These are phyloP conservation scores for Funneliformis mosseae DNA, from an alignment of 192 early-diverging fungal genomes.

Conservation along the genomic window DNA sequence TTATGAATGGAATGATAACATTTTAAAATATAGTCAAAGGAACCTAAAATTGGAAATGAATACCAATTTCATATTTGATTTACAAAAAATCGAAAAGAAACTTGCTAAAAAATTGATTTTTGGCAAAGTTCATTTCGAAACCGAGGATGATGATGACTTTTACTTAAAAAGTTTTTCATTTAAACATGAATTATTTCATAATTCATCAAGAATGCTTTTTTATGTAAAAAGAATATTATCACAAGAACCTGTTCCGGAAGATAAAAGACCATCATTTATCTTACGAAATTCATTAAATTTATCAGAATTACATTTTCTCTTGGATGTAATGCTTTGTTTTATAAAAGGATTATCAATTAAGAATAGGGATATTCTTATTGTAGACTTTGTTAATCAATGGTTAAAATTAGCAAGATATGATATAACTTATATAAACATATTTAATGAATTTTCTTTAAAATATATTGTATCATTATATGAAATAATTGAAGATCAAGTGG, in stretches of 20 bases:
- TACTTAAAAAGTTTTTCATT: not conserved
- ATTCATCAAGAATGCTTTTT: not conserved
- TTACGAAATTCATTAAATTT: not conserved
- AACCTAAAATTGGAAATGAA: not conserved
- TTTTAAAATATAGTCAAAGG: too few species aligned
- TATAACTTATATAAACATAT: not conserved
- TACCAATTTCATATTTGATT: not conserved
- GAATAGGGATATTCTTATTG: not conserved
- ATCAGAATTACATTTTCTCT: not conserved
- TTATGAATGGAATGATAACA: too few species aligned
- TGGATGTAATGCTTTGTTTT: not conserved
- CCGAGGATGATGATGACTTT: not conserved
- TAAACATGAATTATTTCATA: not conserved
- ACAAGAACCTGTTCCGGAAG: not conserved
- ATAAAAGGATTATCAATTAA: not conserved
- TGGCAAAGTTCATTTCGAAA: not conserved
- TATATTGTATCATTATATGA: not conserved
- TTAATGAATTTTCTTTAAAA: not conserved
- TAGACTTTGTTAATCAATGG: not conserved
- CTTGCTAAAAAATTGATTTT: not conserved
- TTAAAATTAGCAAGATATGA: not conserved
- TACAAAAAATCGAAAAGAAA: not conserved
- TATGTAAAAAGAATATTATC: not conserved
- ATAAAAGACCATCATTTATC: not conserved
- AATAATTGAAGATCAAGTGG: not conserved